Base-by-base conservation (phyloP, 1,284 basidiomycete genomes). In the Puccinia horiana region DNA sequence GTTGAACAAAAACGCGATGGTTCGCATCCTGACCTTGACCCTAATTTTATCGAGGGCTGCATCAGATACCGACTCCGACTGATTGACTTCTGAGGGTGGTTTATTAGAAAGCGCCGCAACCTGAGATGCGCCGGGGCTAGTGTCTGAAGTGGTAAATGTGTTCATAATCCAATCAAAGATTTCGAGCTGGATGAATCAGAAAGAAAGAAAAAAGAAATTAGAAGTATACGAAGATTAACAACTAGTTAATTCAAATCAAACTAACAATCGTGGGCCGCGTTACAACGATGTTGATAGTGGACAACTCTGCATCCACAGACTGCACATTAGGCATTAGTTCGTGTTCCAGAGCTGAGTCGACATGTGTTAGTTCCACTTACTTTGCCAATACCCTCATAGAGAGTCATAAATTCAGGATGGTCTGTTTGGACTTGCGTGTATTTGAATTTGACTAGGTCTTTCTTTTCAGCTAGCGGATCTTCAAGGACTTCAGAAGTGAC, bases 161-260 rank as follows among this genome's bases (percentile, higher is more conserved):
- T 94, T 93, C 93, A 99, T 97, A 87, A 99, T 92, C 88, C 98
- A 98, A 88, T 99, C 95, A 87, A 98, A 99, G 14, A 99, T 88
- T 1, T 92, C 90, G 58, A 99, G 89, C 84, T 85, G 67, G n/a
- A 35, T 49, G 6, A 12, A 5, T 11, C 40, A 72, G n/a, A n/a
- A 54, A 49, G 44, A 26, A 69, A 56, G 42, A 81, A 42, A 16
- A 40, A 20, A 8, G 14, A 2, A 58, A 42, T 29, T 76, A 58
- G 49, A 37, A 63, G 44, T n/a, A 26, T 9, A 18, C 42, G 26
- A 2, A 35, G 52, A 56, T 44, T 37, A 35, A 18, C 65, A 69
- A 11, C n/a, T 18, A 35, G 56, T 23, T 42, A 32, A 47, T 26
- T 23, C 11, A 49, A 29, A 20, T 35, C 0, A 11, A 18, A 75